Evolutionary conservation across 2,329 filamentous ascomycete genomes (phyloP), one percentile per base, ranked within the genome.

Genomic region (Trichophyton benhamiae): DNA sequence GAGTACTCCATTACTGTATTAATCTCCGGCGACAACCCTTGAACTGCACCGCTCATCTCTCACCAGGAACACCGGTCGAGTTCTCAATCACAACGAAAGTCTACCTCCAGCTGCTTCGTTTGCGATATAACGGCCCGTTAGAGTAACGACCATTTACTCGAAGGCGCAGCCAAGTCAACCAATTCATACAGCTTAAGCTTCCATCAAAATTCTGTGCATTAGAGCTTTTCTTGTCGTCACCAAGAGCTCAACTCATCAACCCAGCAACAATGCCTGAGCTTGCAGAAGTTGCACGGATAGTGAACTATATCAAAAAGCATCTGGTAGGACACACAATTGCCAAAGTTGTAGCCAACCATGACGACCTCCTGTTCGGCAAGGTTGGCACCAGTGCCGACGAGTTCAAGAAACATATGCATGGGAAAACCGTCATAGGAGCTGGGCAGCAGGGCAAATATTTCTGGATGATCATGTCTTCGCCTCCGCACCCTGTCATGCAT

Each of bases 371-470:
- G 4, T 99, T 91, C 74, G 91, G 91, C 67, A 96, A 97, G 75
- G 91, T 85, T 20, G 91, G 91, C 33, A 95, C 88, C 0, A 89
- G 82, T 17, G 89, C 87, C 0, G 74, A 82, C 0, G 87, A 86
- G 33, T 91, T 99, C 65, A 79, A 88, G 67, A 81, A 83, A 60
- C 85, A 87, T 0, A 78, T 96, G 69, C 80, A 80, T 2, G 90
- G 89, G 3, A 92, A 88, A 69, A 89, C 84, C 69, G 84, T 87
- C 36, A 68, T 82, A 46, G 82, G 80, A 60, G 88, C 88, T 3
- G 88, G 88, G 3, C 90, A 88, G 63, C 94, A 96, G 72, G 94
- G 94, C 8, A 99, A 97, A 81, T 97, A 97, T 71, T 97, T 99
- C 73, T 99, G 94, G 80, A 79, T 97, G 22, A 85, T 89, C 42